A percentile compares a stretch with the other conserved stretches of the same genome.
Conservation (phyloP, 768 basidiomycete species). For the Lyophyllum shimeji region DNA sequence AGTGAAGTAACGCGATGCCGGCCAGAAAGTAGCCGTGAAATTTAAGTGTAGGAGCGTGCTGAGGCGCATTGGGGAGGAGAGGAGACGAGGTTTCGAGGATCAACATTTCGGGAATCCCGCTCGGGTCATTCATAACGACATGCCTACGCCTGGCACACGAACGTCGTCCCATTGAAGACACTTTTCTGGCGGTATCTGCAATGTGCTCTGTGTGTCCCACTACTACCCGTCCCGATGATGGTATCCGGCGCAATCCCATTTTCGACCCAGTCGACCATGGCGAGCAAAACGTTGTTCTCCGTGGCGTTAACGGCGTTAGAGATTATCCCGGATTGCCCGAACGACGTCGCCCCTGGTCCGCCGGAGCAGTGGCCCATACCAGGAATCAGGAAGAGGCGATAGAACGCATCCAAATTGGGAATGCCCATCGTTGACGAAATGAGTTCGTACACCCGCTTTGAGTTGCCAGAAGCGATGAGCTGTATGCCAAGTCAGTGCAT, state of each 20-base stretch:
- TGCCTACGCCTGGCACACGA: not conserved
- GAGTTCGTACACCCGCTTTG: constrained; percentile 4
- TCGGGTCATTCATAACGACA: no score
- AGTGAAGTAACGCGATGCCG: no score
- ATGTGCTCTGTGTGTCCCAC: not conserved
- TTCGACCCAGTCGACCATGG: constrained; percentile 16
- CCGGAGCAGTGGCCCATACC: not conserved
- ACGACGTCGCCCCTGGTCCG: not conserved
- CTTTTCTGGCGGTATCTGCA: not conserved
- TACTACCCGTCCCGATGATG: not conserved
- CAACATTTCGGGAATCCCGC: no score
- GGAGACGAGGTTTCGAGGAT: no score
- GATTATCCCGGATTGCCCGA: constrained; percentile 7
- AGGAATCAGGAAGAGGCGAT: constrained; percentile 4
- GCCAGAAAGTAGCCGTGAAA: no score
- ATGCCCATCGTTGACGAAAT: not conserved
- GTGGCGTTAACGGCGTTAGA: constrained; percentile 8
- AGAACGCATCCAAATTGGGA: not conserved
- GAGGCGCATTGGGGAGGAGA: no score
- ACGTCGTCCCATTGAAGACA: not conserved
- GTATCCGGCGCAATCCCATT: constrained; percentile 5
- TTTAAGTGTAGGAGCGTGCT: no score
- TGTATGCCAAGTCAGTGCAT: not conserved
- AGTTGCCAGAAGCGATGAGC: constrained; percentile 12
- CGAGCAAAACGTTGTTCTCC: constrained; percentile 9